Evolutionary conservation across 495 filamentous ascomycete genomes (phyloP), one percentile per base, ranked within the genome.

Genomic region (Letharia columbiana): DNA sequence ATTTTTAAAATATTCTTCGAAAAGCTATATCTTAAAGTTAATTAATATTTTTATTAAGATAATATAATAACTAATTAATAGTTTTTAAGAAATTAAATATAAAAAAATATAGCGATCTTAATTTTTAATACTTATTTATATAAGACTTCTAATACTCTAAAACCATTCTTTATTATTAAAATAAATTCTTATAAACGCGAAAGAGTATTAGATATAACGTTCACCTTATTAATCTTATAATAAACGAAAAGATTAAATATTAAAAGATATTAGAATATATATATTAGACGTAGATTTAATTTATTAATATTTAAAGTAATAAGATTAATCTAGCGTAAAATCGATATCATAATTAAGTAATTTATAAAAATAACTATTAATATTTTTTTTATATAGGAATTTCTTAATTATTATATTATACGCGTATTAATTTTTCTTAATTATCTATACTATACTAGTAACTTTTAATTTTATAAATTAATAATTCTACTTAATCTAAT

Each of bases 281-380:
- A 15, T 4, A 66, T 42, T n/a, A 61, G 37, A 4, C 42, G 33
- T 0, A 66, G 2, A 66, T 66, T 62, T 35, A 62, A 33, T 18
- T 66, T 61, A 62, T 66, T 56, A 37, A 52, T 66, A 62, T 41
- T 66, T 12, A 31, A 66, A 10, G n/a, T 63, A 4, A n/a, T 45
- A 42, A 67, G 35, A 15, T 13, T 63, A 12, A 13, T 62, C 58
- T 65, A 61, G 28, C 31, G 17, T 31, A 42, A 58, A 23, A 68
- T 61, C 18, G 35, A 66, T 57, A 66, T n/a, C 31, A 47, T 15
- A 20, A 18, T 11, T 59, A 44, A 57, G n/a, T 63, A 45, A 45
- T 67, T 20, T 7, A 17, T 63, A 63, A 56, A 67, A 6, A 67
- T 59, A 23, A 54, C 42, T 50, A 37, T 47, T 2, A 47, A 20